Evolutionary conservation across 768 basidiomycete genomes (phyloP).

Genomic region (Strobilomyces confusus): DNA sequence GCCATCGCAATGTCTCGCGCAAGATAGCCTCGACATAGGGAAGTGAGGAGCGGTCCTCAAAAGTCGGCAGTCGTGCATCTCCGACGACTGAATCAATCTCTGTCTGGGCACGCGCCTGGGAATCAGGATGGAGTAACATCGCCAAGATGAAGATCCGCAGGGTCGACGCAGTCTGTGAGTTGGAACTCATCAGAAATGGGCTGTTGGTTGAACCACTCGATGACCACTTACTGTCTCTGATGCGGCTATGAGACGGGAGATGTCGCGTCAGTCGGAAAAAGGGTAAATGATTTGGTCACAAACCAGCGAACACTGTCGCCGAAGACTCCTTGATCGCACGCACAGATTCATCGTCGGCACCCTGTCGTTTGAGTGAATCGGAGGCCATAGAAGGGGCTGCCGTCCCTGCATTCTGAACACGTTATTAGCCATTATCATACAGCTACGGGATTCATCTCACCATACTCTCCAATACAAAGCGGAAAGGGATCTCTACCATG

Average conservation of each 20-base stretch:
- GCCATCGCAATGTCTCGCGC: conserved; percentile 36
- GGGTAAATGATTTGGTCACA: neutral
- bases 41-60: conserved; percentile 27
- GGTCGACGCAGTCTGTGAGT: conserved; percentile 32
- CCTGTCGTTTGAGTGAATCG: conserved; percentile 13
- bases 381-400: conserved; percentile 28
- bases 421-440: neutral
- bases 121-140: conserved; percentile 36
- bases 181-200: neutral
- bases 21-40: conserved; percentile 28
- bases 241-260: conserved; percentile 16
- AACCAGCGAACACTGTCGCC: conserved; percentile 30
- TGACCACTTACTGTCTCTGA: conserved; percentile 25
- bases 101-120: conserved; percentile 36
- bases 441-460: conserved; percentile 15
- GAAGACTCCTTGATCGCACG: conserved; percentile 27
- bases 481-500: conserved; percentile 31
- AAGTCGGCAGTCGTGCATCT: conserved; percentile 27
- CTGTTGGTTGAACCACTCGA: neutral
- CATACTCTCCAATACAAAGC: conserved; percentile 29
- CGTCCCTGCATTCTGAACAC: conserved; percentile 19
- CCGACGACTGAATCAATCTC: conserved; percentile 36
- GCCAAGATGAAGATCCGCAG: conserved; percentile 31
- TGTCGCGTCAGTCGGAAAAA: neutral
- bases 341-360: conserved; percentile 5